Conservation (phyloP, 352 stramenopile species). For the Globisporangium paddicum region DNA sequence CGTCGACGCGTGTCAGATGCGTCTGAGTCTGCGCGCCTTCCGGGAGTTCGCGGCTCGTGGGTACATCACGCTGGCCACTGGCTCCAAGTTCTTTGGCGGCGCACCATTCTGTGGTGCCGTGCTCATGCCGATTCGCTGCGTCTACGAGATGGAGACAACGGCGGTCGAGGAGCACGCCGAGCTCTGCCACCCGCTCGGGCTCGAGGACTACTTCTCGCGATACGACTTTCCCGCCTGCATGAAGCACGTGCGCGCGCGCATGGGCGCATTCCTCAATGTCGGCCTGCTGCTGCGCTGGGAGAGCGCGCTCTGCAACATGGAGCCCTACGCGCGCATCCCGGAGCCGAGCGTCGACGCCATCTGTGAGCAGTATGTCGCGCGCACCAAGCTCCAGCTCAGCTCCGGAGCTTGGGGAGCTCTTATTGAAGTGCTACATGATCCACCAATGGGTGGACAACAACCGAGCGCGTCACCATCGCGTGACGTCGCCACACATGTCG, state of each 20-base stretch:
- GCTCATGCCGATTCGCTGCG: conserved; percentile 68
- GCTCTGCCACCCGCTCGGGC: conserved; percentile 57
- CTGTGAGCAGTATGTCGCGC: conserved; percentile 50
- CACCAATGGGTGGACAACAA: conserved; percentile 9
- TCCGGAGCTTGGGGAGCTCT: conserved; percentile 31
- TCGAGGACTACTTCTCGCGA: conserved; percentile 82
- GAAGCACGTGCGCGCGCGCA: conserved; percentile 47
- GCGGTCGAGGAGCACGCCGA: conserved; percentile 51
- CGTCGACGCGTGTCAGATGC: conserved; percentile 86
- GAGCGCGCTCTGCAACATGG: conserved; percentile 74
- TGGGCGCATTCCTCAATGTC: conserved; percentile 69
- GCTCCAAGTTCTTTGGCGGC: conserved; percentile 87
- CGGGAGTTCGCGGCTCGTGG: conserved; percentile 55
- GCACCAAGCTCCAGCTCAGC: conserved; percentile 43
- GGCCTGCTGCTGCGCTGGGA: conserved; percentile 79
- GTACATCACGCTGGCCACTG: conserved; percentile 77
- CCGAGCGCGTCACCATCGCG: not conserved
- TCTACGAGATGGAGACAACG: conserved; percentile 76
- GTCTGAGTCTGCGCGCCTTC: conserved; percentile 54
- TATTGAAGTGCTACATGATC: conserved; percentile 38
- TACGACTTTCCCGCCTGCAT: conserved; percentile 73
- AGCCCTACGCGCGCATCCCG: conserved; percentile 65
- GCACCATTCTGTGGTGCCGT: conserved; percentile 84
- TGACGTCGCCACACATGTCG: not conserved
- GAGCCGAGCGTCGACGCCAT: conserved; percentile 38